A percentile compares a stretch with the other conserved stretches of the same genome.
Conservation (phyloP, 129 eudicot genomes). For the Oenanthe sinensis region DNA sequence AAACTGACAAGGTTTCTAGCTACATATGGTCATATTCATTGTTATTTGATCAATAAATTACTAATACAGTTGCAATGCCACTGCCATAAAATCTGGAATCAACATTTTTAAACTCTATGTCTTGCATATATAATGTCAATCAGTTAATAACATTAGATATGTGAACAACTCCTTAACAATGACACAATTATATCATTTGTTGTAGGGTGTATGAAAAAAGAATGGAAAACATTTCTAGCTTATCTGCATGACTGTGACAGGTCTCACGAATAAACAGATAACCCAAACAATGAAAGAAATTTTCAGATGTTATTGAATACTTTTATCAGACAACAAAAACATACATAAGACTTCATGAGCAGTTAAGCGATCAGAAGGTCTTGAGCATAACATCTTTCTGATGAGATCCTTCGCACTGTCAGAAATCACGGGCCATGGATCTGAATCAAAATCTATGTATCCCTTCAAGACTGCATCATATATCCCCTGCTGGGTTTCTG, state of each 20-base stretch:
- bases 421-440: conserved; percentile 90
- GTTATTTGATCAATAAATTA: background rate
- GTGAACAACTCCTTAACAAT: background rate
- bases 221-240: background rate
- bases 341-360: conserved; percentile 88
- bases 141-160: background rate
- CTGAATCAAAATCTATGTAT: conserved; percentile 77
- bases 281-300: background rate
- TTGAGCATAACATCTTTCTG: conserved; percentile 65
- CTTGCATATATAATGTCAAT: background rate
- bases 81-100: background rate
- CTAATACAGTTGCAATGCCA: background rate
- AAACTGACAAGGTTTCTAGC: background rate
- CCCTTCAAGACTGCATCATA: conserved; percentile 93
- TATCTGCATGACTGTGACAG: background rate
- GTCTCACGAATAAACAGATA: background rate
- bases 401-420: conserved; percentile 90
- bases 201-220: background rate
- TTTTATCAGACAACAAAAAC: conserved; percentile 11
- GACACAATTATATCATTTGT: background rate
- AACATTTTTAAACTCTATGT: background rate
- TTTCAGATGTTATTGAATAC: background rate
- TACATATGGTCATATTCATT: background rate
- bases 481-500: conserved; percentile 97
- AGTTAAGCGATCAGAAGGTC: conserved; percentile 65